Evolutionary conservation across 2,329 filamentous ascomycete species (phyloP).

Genomic region (Botrytis squamosa): DNA sequence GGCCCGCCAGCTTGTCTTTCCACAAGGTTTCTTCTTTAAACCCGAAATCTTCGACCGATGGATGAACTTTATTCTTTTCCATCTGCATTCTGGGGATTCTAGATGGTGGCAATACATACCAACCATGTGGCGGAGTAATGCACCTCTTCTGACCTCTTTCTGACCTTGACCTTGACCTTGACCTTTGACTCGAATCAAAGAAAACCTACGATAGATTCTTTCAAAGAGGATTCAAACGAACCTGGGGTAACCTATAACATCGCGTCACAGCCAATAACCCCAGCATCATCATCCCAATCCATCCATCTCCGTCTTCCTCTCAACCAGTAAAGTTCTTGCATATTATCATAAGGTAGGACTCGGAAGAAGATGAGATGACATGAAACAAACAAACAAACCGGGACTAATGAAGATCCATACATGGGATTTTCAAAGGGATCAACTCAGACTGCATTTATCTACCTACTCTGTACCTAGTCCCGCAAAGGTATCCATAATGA

Average conservation of each 20-base stretch:
- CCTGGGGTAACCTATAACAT: neutral
- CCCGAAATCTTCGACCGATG: neutral
- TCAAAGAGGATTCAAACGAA: neutral
- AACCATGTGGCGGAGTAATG: constrained; percentile 3
- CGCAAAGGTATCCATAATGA: no score
- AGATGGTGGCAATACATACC: neutral
- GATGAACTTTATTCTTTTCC: neutral
- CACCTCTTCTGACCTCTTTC: neutral
- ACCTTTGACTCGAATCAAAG: neutral
- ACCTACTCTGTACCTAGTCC: neutral
- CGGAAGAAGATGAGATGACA: constrained; percentile 5
- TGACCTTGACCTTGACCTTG: neutral
- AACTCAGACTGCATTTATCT: neutral
- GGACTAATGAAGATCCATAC: neutral
- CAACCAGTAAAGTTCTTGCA: neutral
- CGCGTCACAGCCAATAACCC: neutral
- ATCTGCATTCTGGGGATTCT: neutral
- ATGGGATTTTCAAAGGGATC: neutral
- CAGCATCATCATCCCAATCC: neutral
- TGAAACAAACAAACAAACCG: neutral
- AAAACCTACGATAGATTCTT: neutral
- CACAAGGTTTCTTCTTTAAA: neutral
- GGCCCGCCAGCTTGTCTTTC: neutral
- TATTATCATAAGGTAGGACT: neutral
- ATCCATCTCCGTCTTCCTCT: neutral